Evolutionary conservation across 345 rosid genomes (phyloP).

Genomic region (Eucalyptus sp.): DNA sequence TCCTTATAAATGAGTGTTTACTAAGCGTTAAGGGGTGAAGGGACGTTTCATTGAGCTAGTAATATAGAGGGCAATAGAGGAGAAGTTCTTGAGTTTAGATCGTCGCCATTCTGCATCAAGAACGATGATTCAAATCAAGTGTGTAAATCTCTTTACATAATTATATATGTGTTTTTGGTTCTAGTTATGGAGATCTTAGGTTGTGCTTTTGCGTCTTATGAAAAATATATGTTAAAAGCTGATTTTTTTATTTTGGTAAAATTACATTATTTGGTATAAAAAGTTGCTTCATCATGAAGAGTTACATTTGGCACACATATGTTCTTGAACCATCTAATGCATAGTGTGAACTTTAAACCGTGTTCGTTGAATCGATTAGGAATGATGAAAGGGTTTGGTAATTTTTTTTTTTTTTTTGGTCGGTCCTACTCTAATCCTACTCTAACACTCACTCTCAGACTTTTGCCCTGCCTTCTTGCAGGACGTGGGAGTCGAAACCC

Average conservation of each 20-base stretch:
- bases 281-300: background rate
- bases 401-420: no score
- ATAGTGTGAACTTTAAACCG: background rate
- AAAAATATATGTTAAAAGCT: background rate
- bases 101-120: no score
- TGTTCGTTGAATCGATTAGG: background rate
- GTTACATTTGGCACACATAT: background rate
- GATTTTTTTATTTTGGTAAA: background rate
- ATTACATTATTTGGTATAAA: background rate
- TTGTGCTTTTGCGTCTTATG: accelerated
- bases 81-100: no score
- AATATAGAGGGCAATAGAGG: accelerated
- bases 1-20: accelerated
- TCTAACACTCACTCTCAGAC: no score
- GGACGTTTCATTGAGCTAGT: accelerated
- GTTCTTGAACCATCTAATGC: background rate
- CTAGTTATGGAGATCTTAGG: no score
- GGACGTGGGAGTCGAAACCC: no score
- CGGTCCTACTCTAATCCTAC: no score
- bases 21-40: accelerated
- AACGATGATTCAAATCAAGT: no score
- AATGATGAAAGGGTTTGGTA: background rate
- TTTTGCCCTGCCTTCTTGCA: no score
- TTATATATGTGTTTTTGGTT: no score
- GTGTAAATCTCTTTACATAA: no score